Evolutionary conservation across 108 stramenopile genomes (phyloP).

Genomic region (Aurantiochytrium sp.): DNA sequence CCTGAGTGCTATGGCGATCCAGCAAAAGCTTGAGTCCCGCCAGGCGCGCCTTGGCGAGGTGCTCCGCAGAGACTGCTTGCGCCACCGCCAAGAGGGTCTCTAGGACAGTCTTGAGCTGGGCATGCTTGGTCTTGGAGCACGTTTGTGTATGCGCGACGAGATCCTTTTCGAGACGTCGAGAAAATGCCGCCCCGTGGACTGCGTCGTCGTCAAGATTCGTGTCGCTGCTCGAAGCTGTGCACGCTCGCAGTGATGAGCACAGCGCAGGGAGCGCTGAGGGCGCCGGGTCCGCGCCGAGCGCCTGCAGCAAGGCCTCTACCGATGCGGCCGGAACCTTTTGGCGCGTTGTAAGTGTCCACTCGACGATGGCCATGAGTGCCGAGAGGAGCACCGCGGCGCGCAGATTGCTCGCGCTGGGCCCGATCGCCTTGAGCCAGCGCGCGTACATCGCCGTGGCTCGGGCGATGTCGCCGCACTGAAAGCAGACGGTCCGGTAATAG

Average conservation of each 20-base stretch:
- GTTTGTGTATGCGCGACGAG: background rate
- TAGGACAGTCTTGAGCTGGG: background rate
- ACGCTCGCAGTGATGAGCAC: background rate
- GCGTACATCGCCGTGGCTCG: background rate
- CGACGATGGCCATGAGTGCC: background rate
- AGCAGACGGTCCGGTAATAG: background rate
- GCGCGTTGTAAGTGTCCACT: background rate
- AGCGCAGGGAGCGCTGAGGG: background rate
- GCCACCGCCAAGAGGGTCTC: background rate
- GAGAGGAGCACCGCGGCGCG: background rate
- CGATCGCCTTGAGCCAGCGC: background rate
- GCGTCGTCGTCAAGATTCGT: background rate
- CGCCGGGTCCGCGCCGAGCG: background rate
- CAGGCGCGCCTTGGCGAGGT: background rate
- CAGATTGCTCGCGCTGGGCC: background rate
- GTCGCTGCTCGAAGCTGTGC: background rate
- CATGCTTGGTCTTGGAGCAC: background rate
- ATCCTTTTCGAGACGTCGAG: background rate
- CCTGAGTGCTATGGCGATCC: background rate
- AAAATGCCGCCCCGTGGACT: background rate
- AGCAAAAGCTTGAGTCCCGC: background rate
- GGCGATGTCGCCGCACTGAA: background rate
- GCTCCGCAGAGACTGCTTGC: background rate
- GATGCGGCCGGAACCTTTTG: background rate
- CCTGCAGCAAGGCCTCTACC: background rate